phyloP scores from a whole-genome alignment of 306 rosid genomes.

The Glycine tomentella region DNA sequence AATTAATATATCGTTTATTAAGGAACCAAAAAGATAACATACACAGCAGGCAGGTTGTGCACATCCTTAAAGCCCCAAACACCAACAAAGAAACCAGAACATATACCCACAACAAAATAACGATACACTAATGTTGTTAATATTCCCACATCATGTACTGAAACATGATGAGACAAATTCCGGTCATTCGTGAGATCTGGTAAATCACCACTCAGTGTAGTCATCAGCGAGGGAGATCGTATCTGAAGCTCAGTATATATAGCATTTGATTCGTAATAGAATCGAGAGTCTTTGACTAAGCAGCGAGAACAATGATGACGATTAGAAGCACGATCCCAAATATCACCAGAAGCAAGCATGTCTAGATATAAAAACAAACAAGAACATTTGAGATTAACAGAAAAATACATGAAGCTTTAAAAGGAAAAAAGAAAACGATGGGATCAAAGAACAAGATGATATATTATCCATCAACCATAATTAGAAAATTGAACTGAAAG shows the following conservation, averaged over 20 bases:
- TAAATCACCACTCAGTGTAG: conserved; percentile 41
- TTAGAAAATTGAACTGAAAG: conserved; percentile 20
- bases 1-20: conserved; percentile 49
- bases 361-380: conserved; percentile 43
- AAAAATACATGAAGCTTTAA: conserved; percentile 6
- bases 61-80: conserved; percentile 50
- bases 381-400: conserved; percentile 13
- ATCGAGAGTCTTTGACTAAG: conserved; percentile 53
- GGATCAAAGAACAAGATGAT: conserved; percentile 30
- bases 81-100: conserved; percentile 46
- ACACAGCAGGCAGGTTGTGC: conserved; percentile 45
- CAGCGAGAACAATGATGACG: conserved; percentile 81
- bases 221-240: conserved; percentile 42
- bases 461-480: background rate
- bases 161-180: conserved; percentile 39
- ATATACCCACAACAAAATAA: conserved; percentile 47
- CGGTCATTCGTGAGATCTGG: conserved; percentile 47
- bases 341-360: conserved; percentile 95
- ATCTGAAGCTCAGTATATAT: conserved; percentile 41
- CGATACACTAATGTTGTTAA: conserved; percentile 39
- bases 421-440: background rate
- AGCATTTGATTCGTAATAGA: conserved; percentile 43
- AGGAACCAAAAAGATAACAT: conserved; percentile 35
- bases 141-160: conserved; percentile 43
- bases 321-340: conserved; percentile 93